Evolutionary conservation across 1,284 basidiomycete genomes (phyloP), one percentile per base, ranked within the genome.

Genomic region (Ceratobasidium sp.): DNA sequence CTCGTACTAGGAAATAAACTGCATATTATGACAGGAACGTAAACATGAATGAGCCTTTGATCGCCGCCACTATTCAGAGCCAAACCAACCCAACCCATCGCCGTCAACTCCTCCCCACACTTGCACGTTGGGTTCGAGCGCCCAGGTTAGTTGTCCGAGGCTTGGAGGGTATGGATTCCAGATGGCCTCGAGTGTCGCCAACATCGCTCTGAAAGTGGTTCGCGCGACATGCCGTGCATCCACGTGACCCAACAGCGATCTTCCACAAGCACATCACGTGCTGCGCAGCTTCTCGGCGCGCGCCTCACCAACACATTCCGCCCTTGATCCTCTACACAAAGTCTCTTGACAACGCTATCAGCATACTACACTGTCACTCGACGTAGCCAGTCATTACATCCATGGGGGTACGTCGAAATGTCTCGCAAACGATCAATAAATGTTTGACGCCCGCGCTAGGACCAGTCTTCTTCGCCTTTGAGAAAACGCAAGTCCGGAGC

Each of bases 401-500:
- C 53, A 56, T 56, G 53, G 53, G 53, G 24, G 53, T 56, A 29
- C 11, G 53, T 56, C 53, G 2, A 29, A 56, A 29, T 31, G 13
- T 31, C 1, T 29, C 22, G 27, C 27, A 19, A 56, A 31, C 53
- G 29, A 56, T 31, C 53, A 31, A 56, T 3, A 27, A 24, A 14
- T 34, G 27, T 46, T 37, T 46, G 59, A 39, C 24, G 22, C 14
- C 31, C 13, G 34, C 19, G 31, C 9, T 29, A 62, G 59, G 59
- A 62, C 59, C 39, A 62, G 2, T 41, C 37, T 22, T 43, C 59
- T 24, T 62, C 59, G 16, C 53, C 53, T 56, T 31, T 29, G 59
- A 22, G 37, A 29, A 62, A 39, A 39, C 39, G 59, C 39, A 62
- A 62, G 39, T 62, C 59, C 16, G 39, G 51, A 31, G 39, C 51